These are phyloP conservation scores for Medicago ruthenica DNA, from an alignment of 306 rosid genomes.

Conservation along the genomic window DNA sequence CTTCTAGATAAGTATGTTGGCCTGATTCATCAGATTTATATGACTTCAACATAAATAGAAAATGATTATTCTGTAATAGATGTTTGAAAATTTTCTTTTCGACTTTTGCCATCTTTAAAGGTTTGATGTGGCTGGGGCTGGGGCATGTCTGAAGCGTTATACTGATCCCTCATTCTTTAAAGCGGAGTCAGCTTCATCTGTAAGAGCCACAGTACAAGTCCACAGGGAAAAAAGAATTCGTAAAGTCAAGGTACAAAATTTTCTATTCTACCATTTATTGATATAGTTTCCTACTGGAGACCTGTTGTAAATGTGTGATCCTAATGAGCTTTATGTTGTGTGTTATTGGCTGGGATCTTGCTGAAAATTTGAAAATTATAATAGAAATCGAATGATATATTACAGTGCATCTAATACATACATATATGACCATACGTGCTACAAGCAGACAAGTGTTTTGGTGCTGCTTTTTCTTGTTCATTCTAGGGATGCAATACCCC, in stretches of 20 bases:
- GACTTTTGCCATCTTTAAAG: constrained; percentile 52
- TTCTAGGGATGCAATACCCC: constrained; percentile 15
- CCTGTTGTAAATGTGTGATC: constrained; percentile 24
- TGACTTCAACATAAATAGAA: constrained; percentile 13
- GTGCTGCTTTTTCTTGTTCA: constrained; percentile 38
- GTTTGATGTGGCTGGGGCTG: constrained; percentile 99
- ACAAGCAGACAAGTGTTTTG: constrained; percentile 40
- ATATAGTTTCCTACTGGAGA: neutral
- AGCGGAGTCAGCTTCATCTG: constrained; percentile 63
- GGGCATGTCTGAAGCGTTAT: constrained; percentile 93
- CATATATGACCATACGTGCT: constrained; percentile 28
- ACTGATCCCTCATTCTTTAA: constrained; percentile 93
- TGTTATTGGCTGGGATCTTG: constrained; percentile 38
- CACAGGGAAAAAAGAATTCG: constrained; percentile 81
- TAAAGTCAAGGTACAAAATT: constrained; percentile 72
- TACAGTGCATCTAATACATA: constrained; percentile 24
- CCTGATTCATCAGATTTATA: constrained; percentile 22
- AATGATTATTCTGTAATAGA: neutral
- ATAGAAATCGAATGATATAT: constrained; percentile 22
- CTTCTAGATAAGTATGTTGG: constrained; percentile 90
- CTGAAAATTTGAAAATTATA: constrained; percentile 23
- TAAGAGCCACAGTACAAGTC: constrained; percentile 43
- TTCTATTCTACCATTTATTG: constrained; percentile 5
- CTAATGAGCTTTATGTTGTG: constrained; percentile 20
- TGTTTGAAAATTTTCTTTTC: constrained; percentile 34